A percentile compares a stretch with the other conserved stretches of the same genome.
Conservation (phyloP, 805 yeast genomes). For the Wickerhamiella australiensis region DNA sequence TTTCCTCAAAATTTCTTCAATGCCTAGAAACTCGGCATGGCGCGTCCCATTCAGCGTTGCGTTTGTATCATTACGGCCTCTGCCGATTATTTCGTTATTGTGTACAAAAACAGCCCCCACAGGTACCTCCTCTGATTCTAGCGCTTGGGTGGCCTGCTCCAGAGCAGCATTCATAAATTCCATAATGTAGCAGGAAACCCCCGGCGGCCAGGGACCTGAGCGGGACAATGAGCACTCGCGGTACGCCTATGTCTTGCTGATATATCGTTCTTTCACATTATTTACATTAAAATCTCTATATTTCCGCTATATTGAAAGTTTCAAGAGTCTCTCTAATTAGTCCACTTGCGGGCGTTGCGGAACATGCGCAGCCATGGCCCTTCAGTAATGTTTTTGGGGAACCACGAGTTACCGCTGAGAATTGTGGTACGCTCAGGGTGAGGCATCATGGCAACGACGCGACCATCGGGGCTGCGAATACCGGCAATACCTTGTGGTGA, state of each 20-base stretch:
- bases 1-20: conserved; percentile 38
- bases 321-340: conserved; percentile 22
- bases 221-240: too few relatives aligned
- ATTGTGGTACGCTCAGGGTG: conserved; percentile 94
- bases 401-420: conserved; percentile 82
- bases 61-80: conserved; percentile 81
- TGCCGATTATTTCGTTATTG: conserved; percentile 44
- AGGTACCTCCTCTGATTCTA: conserved; percentile 63
- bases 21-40: conserved; percentile 87
- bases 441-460: conserved; percentile 98
- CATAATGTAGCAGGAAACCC: too few relatives aligned
- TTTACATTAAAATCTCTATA: not conserved
- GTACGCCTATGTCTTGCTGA: too few relatives aligned
- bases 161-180: conserved; percentile 30
- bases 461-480: conserved; percentile 76
- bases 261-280: too few relatives aligned
- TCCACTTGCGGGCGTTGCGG: conserved; percentile 91
- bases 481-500: conserved; percentile 91
- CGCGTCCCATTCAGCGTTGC: conserved; percentile 72
- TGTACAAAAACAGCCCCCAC: conserved; percentile 69
- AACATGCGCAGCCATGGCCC: conserved; percentile 89
- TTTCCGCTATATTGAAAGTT: not conserved
- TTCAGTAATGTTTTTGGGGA: conserved; percentile 42
- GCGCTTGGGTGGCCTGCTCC: conserved; percentile 46
- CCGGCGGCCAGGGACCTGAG: too few relatives aligned